Evolutionary conservation across 1,284 basidiomycete genomes (phyloP), one percentile per base, ranked within the genome.

Genomic region (Malassezia pachydermatis): DNA sequence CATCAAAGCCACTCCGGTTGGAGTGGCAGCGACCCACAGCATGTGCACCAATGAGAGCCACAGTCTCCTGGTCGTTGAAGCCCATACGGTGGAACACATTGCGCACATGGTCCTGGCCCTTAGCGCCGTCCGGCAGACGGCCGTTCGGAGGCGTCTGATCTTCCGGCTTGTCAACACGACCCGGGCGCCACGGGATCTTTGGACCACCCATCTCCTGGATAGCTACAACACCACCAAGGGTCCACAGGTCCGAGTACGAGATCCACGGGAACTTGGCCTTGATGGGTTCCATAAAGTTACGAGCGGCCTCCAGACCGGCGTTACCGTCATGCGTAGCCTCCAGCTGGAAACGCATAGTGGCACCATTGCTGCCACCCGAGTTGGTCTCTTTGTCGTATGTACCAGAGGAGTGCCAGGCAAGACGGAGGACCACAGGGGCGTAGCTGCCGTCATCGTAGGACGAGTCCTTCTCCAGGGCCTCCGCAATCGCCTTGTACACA

Each of bases 91-190:
- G 65, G 60, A 75, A 75, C 54, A 75, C 71, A 81, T 60, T 78
- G 76, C 92, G 80, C 53, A 96, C 75, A 73, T 98, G 92, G 71
- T 87, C 81, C 48, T 81, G 75, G 39, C 85, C 89, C 73, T 86
- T 83, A 22, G 81, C 69, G 30, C 83, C 92, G 72, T 96, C 92
- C 19, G 92, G 92, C 27, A 78, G 65, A 44, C 76, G 65, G 39
- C 73, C 51, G 22, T 52, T 27, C 58, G 75, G 70, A 19, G 64
- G 64, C 14, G 63, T 53, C 63, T 74, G 57, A 41, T 72, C 75
- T 43, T 68, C 63, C 22, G 67, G 64, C 56, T 75, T 76, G 60
- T 78, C 77, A 30, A 72, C 73, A 46, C 77, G 64, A 43, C 77
- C 77, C 5, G 76, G 67, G 47, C 73, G 69, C 77, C 68, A 71